Percentiles rank a stretch among this genome's conserved stretches.
Conservation (phyloP, 768 basidiomycete species). For the Coprinopsis marcescibilis region DNA sequence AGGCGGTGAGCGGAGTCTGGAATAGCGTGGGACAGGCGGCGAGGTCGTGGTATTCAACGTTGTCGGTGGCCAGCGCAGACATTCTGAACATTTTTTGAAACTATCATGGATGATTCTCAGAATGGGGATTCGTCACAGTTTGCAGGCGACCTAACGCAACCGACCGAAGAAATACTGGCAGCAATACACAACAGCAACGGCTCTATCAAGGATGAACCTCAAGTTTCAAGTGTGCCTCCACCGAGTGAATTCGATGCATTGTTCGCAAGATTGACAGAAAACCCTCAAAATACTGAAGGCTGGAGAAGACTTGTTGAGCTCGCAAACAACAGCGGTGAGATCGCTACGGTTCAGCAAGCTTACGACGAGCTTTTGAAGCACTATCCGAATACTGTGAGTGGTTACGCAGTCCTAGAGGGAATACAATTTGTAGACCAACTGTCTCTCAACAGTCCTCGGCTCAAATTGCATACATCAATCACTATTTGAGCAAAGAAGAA, state of each 20-base stretch:
- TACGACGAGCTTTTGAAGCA: slow-evolving; percentile 79
- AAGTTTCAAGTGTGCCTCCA: slow-evolving; percentile 29
- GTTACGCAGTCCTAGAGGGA: background rate
- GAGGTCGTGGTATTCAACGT: too few species aligned
- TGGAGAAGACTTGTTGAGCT: slow-evolving; percentile 76
- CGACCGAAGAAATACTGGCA: slow-evolving; percentile 31
- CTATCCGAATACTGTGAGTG: slow-evolving; percentile 89
- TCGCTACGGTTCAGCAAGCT: slow-evolving; percentile 71
- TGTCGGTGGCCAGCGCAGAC: too few species aligned
- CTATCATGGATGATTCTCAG: slow-evolving; percentile 1
- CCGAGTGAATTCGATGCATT: slow-evolving; percentile 65
- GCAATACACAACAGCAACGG: slow-evolving; percentile 21
- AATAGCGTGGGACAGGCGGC: too few species aligned
- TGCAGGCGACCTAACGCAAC: slow-evolving; percentile 27
- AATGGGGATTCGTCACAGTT: slow-evolving; percentile 1
- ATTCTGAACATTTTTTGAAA: background rate
- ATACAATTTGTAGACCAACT: background rate
- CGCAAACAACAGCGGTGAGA: slow-evolving; percentile 71
- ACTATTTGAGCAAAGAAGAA: slow-evolving; percentile 58
- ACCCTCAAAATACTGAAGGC: slow-evolving; percentile 68
- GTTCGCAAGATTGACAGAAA: slow-evolving; percentile 55
- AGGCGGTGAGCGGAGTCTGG: too few species aligned
- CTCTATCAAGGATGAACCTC: slow-evolving; percentile 24
- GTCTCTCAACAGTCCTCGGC: slow-evolving; percentile 56
- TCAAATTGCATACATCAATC: slow-evolving; percentile 79